These are phyloP conservation scores for Helminthosporium solani DNA, from an alignment of 2,329 filamentous ascomycete genomes.

Conservation along the genomic window DNA sequence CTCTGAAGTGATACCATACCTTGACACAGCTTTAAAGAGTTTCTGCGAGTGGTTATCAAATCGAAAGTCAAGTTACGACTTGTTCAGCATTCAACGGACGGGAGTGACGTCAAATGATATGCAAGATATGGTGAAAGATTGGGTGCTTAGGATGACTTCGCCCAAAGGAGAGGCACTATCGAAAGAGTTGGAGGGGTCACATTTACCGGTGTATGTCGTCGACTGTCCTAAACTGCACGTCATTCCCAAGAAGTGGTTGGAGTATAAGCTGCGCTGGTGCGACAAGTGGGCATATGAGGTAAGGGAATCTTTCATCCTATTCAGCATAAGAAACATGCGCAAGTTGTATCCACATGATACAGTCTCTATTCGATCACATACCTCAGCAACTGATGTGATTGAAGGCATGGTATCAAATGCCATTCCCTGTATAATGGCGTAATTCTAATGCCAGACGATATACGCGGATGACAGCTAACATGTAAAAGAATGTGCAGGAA, in stretches of 20 bases:
- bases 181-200: constrained; percentile 14
- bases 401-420: too few species aligned
- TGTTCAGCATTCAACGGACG: constrained; percentile 10
- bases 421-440: too few species aligned
- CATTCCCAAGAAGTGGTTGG: constrained; percentile 30
- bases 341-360: background rate
- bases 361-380: background rate
- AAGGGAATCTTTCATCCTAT: constrained; percentile 6
- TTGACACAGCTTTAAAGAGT: constrained; percentile 13
- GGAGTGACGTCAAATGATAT: constrained; percentile 13
- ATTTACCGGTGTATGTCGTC: constrained; percentile 32
- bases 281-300: constrained; percentile 38
- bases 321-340: background rate
- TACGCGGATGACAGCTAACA: constrained; percentile 8
- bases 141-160: constrained; percentile 27
- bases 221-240: constrained; percentile 39
- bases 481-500: constrained; percentile 15
- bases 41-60: constrained; percentile 20
- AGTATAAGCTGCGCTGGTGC: constrained; percentile 31
- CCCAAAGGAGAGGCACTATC: constrained; percentile 15
- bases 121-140: constrained; percentile 28
- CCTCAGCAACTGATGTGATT: background rate
- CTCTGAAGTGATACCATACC: constrained; percentile 15
- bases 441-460: too few species aligned
- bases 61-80: constrained; percentile 14